Evolutionary conservation across 2,329 filamentous ascomycete genomes (phyloP).

Genomic region (Mycosphaerella arachidis): DNA sequence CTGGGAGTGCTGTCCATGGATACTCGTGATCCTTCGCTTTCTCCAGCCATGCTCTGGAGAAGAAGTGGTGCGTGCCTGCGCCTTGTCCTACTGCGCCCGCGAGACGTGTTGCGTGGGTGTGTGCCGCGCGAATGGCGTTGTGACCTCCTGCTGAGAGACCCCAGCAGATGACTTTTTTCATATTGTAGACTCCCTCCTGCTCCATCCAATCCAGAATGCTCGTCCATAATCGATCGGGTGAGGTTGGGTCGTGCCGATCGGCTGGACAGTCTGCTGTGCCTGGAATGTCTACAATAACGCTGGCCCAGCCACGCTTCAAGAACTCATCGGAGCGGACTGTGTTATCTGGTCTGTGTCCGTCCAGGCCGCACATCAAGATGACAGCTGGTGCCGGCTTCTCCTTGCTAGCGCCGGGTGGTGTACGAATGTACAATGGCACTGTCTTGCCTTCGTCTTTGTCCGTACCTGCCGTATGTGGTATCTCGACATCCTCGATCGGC

Average conservation of each 20-base stretch:
- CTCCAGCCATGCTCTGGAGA: constrained; percentile 56
- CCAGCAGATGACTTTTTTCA: constrained; percentile 56
- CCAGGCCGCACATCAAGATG: constrained; percentile 57
- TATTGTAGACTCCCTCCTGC: constrained; percentile 50
- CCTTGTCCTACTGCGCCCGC: constrained; percentile 59
- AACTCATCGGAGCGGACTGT: constrained; percentile 59
- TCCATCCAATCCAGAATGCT: constrained; percentile 60
- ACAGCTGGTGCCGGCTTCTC: constrained; percentile 43
- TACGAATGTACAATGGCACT: constrained; percentile 38
- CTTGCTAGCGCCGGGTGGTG: constrained; percentile 32
- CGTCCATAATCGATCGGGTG: constrained; percentile 59
- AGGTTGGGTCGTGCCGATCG: constrained; percentile 55
- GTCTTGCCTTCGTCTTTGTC: constrained; percentile 33
- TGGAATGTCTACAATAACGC: constrained; percentile 60
- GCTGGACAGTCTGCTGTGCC: constrained; percentile 65
- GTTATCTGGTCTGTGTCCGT: constrained; percentile 61
- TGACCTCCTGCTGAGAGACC: constrained; percentile 63
- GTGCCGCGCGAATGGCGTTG: constrained; percentile 61
- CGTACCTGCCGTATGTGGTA: constrained; percentile 37
- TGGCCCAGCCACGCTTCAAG: constrained; percentile 58
- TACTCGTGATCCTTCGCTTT: constrained; percentile 62
- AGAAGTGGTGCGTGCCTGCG: constrained; percentile 60
- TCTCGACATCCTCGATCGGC: constrained; percentile 37
- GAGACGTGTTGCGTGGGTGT: constrained; percentile 57
- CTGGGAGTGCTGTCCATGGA: constrained; percentile 34